Conservation (phyloP, 108 stramenopile genomes). For the Aureococcus anophagefferens region DNA sequence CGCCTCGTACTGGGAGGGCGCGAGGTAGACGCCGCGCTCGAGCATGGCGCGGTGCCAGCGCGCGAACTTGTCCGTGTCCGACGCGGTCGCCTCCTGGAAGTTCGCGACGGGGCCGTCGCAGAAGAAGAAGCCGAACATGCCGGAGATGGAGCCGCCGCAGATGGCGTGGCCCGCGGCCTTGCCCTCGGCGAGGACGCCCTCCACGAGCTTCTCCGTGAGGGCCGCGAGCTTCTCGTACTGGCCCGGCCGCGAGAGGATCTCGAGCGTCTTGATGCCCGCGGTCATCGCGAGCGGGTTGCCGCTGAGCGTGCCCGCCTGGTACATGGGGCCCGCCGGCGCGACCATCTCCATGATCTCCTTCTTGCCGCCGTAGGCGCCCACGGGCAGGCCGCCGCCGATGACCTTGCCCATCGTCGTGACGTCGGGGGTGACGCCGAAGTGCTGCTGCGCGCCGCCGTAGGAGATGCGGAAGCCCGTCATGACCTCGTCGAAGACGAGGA, state of each 20-base stretch:
- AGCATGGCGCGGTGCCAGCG: slow-evolving; percentile 97
- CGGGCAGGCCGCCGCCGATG: slow-evolving; percentile 93
- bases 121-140: slow-evolving; percentile 98
- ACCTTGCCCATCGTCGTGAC: slow-evolving; percentile 98
- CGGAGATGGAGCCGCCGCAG: slow-evolving; percentile 74
- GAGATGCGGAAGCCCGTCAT: slow-evolving; percentile 98
- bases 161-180: slow-evolving; percentile 81
- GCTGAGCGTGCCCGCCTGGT: slow-evolving; percentile 92
- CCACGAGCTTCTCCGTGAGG: slow-evolving; percentile 75
- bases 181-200: slow-evolving; percentile 70
- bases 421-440: slow-evolving; percentile 93
- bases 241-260: slow-evolving; percentile 66
- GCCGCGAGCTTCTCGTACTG: slow-evolving; percentile 83
- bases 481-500: slow-evolving; percentile 95
- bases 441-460: slow-evolving; percentile 90
- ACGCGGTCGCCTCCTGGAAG: slow-evolving; percentile 79
- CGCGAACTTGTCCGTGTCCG: slow-evolving; percentile 82
- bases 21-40: slow-evolving; percentile 91
- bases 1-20: slow-evolving; percentile 94
- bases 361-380: slow-evolving; percentile 93
- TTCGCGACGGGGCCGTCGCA: slow-evolving; percentile 83
- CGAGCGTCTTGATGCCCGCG: slow-evolving; percentile 91
- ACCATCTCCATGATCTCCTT: slow-evolving; percentile 94
- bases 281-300: slow-evolving; percentile 97
- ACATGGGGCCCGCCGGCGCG: slow-evolving; percentile 95